phyloP scores from a whole-genome alignment of 2,329 filamentous ascomycete genomes.

The Penicillium hesseltinei region DNA sequence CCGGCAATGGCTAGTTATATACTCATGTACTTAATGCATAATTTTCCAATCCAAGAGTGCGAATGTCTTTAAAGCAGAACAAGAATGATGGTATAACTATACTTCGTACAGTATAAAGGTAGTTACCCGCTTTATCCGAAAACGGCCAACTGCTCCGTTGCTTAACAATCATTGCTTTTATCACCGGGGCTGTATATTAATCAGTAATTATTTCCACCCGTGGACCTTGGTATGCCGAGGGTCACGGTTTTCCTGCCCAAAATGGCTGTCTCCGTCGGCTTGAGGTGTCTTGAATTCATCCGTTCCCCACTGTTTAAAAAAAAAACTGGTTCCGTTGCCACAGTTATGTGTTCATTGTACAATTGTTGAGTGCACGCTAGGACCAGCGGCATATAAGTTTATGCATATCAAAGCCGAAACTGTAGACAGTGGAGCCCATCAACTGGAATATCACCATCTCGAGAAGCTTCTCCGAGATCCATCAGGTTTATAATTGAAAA shows the following conservation, averaged over 20 bases:
- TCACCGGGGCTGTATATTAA: not conserved
- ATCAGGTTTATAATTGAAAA: constrained; percentile 24
- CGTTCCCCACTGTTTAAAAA: constrained; percentile 18
- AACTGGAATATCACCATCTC: constrained; percentile 19
- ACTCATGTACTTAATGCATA: constrained; percentile 9
- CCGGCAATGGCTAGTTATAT: not conserved
- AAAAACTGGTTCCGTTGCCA: constrained; percentile 7
- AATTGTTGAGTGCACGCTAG: not conserved
- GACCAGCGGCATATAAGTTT: not conserved
- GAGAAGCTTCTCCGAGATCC: constrained; percentile 28
- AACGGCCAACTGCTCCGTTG: constrained; percentile 19
- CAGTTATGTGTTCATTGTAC: not conserved
- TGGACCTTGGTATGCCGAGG: not conserved
- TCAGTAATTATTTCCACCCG: not conserved
- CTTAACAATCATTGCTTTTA: constrained; percentile 22
- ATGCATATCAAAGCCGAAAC: not conserved
- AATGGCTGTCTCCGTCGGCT: constrained; percentile 24
- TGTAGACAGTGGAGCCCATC: constrained; percentile 17
- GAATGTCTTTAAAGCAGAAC: not conserved
- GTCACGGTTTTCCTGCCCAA: constrained; percentile 28
- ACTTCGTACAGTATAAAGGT: not conserved
- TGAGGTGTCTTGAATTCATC: constrained; percentile 17
- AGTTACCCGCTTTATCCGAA: not conserved
- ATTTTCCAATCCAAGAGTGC: not conserved
- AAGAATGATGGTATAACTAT: not conserved